Evolutionary conservation across 495 filamentous ascomycete genomes (phyloP).

Genomic region (Penicillium salamii): DNA sequence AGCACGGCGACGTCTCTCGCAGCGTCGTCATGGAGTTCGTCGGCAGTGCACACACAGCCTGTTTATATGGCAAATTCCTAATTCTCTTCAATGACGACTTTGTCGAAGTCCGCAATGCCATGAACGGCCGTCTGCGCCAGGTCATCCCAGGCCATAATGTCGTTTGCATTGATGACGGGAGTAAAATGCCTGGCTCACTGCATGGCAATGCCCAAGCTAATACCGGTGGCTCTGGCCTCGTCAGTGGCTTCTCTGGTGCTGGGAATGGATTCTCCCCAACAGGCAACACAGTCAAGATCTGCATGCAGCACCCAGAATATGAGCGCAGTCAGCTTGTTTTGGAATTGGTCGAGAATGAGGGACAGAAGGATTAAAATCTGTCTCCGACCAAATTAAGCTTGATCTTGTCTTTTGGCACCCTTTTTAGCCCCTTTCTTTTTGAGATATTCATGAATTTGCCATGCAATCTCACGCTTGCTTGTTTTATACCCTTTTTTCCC

Average conservation of each 20-base stretch:
- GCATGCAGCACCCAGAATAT: constrained; percentile 89
- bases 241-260: constrained; percentile 19
- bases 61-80: constrained; percentile 71
- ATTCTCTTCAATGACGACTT: constrained; percentile 88
- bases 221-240: constrained; percentile 21
- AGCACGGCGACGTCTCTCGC: constrained; percentile 91
- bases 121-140: constrained; percentile 90
- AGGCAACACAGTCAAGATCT: constrained; percentile 77
- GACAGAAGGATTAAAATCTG: constrained; percentile 63
- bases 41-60: constrained; percentile 81
- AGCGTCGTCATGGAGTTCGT: constrained; percentile 97
- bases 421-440: not conserved
- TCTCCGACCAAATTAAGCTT: not conserved
- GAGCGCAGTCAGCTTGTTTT: constrained; percentile 79
- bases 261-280: constrained; percentile 28
- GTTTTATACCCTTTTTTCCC: constrained; percentile 13
- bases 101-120: constrained; percentile 93
- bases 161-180: constrained; percentile 82
- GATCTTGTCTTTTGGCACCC: not conserved
- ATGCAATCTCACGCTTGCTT: not conserved
- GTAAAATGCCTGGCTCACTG: constrained; percentile 42
- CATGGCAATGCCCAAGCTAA: constrained; percentile 23
- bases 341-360: constrained; percentile 91
- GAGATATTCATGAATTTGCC: too few species aligned
- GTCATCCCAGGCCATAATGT: constrained; percentile 90